A percentile compares a stretch with the other conserved stretches of the same genome.
These are phyloP conservation scores for Ogataea saltuana DNA, from an alignment of 805 yeast species.

Conservation along the genomic window DNA sequence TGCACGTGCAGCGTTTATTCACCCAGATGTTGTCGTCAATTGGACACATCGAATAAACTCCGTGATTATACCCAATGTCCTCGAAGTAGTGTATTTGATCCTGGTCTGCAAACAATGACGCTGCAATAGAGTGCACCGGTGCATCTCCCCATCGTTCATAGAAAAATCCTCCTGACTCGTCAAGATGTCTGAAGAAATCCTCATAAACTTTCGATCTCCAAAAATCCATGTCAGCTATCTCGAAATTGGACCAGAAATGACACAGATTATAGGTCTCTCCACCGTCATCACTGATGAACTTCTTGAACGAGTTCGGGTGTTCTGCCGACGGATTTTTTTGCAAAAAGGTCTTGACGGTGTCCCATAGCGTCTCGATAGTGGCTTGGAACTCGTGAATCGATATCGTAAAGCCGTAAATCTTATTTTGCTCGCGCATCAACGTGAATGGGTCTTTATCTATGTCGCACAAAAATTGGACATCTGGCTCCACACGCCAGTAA, in stretches of 20 bases:
- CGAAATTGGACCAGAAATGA: constrained; percentile 84
- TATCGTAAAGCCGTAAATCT: constrained; percentile 66
- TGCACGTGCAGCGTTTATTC: constrained; percentile 39
- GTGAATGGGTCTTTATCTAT: constrained; percentile 62
- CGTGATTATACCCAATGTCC: constrained; percentile 74
- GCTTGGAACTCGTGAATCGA: constrained; percentile 60
- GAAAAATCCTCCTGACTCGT: constrained; percentile 72
- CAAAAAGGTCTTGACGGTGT: constrained; percentile 49
- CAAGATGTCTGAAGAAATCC: constrained; percentile 62
- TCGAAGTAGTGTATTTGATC: constrained; percentile 68
- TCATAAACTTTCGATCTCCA: constrained; percentile 60
- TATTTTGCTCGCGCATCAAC: constrained; percentile 53
- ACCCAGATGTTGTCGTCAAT: constrained; percentile 31
- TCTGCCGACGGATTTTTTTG: constrained; percentile 42
- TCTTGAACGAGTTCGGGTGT: constrained; percentile 51
- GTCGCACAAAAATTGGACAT: constrained; percentile 60
- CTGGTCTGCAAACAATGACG: constrained; percentile 56
- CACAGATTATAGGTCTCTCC: constrained; percentile 71
- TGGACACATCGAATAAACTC: constrained; percentile 48
- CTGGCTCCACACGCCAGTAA: constrained; percentile 81
- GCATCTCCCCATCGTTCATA: constrained; percentile 96
- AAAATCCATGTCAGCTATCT: constrained; percentile 70
- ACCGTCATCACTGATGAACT: constrained; percentile 61
- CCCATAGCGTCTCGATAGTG: constrained; percentile 63
- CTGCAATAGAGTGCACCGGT: constrained; percentile 83